phyloP scores from a whole-genome alignment of 2,329 filamentous ascomycete species.

The Cercospora zeae-maydis region DNA sequence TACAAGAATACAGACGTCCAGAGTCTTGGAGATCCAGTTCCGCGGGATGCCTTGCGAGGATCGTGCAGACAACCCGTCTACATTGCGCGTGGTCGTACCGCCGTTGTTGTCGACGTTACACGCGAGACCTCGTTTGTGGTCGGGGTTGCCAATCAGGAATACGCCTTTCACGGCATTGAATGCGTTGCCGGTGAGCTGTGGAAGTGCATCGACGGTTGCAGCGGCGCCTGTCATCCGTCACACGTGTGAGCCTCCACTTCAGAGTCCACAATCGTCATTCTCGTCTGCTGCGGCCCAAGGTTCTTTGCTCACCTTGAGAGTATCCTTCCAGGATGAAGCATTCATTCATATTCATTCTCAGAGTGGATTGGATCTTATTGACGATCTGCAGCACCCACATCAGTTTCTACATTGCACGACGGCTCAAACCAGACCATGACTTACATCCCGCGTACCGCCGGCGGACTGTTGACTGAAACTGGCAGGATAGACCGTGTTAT shows the following conservation, averaged over 20 bases:
- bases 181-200: constrained; percentile 32
- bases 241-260: neutral
- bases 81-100: constrained; percentile 35
- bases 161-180: constrained; percentile 40
- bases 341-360: constrained; percentile 29
- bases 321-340: constrained; percentile 41
- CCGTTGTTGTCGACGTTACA: constrained; percentile 36
- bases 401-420: neutral
- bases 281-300: neutral
- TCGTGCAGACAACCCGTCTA: constrained; percentile 28
- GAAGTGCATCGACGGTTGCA: constrained; percentile 37
- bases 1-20: constrained; percentile 35
- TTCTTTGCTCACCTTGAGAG: constrained; percentile 29
- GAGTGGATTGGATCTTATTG: constrained; percentile 32
- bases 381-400: constrained; percentile 27
- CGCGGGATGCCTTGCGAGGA: constrained; percentile 28
- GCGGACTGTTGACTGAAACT: constrained; percentile 29
- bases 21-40: constrained; percentile 37
- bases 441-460: constrained; percentile 31
- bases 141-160: constrained; percentile 37
- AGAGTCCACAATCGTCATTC: neutral
- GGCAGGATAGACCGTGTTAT: constrained; percentile 39
- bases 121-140: constrained; percentile 33
- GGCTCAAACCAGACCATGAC: neutral
- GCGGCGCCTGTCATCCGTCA: constrained; percentile 24